These are phyloP conservation scores for Fusarium sp. DNA, from an alignment of 2,329 filamentous ascomycete genomes.

Conservation along the genomic window DNA sequence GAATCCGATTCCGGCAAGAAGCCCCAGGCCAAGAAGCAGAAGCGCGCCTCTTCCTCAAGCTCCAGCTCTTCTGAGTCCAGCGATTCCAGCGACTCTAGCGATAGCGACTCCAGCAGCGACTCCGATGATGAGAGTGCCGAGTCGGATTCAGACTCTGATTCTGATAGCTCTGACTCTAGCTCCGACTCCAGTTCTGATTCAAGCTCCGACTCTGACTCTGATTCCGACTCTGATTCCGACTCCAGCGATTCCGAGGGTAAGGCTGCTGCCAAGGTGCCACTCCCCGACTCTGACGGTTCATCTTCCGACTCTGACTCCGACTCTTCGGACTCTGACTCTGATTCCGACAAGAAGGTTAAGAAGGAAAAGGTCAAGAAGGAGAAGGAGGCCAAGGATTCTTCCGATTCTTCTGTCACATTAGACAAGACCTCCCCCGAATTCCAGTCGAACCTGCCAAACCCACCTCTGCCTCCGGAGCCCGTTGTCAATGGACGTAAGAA, in stretches of 20 bases:
- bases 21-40: constrained; percentile 65
- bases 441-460: constrained; percentile 51
- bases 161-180: constrained; percentile 40
- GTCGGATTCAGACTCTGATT: constrained; percentile 51
- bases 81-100: constrained; percentile 39
- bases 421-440: constrained; percentile 59
- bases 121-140: constrained; percentile 51
- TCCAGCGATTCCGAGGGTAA: constrained; percentile 50
- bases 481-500: constrained; percentile 55
- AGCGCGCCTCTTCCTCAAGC: constrained; percentile 46
- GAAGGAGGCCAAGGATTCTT: constrained; percentile 47
- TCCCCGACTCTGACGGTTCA: constrained; percentile 56
- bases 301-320: constrained; percentile 48
- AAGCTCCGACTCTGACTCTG: constrained; percentile 53
- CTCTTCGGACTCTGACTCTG: constrained; percentile 50
- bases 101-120: constrained; percentile 45
- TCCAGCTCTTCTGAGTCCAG: constrained; percentile 41
- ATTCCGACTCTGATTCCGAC: constrained; percentile 55
- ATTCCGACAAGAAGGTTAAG: constrained; percentile 42
- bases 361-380: constrained; percentile 38
- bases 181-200: constrained; percentile 45
- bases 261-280: constrained; percentile 54
- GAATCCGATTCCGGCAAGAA: constrained; percentile 55
- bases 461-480: constrained; percentile 66
- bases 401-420: constrained; percentile 63